Conservation (phyloP, 129 eudicot genomes). For the Helianthus tuberosus region DNA sequence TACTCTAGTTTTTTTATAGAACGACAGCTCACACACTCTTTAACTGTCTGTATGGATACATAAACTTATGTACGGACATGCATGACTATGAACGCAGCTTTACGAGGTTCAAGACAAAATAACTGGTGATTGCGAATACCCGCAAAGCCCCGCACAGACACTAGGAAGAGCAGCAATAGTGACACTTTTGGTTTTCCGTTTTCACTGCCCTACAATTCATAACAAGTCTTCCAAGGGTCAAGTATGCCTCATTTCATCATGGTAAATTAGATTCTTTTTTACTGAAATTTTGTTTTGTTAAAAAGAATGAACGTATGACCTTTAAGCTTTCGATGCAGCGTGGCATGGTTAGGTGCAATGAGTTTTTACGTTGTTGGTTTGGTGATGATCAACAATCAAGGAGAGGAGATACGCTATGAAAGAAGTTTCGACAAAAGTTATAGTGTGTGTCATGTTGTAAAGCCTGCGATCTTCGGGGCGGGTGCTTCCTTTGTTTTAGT, state of each 20-base stretch:
- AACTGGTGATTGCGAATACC: background rate
- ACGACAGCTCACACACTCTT: too few relatives aligned
- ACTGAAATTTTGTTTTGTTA: too few relatives aligned
- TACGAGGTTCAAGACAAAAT: background rate
- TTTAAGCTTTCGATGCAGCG: background rate
- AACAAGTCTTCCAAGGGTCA: background rate
- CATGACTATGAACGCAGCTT: background rate
- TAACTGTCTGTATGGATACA: background rate
- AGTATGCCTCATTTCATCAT: background rate
- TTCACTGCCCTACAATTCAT: background rate
- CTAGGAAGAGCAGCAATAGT: background rate
- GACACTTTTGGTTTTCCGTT: background rate
- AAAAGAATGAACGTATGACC: too few relatives aligned
- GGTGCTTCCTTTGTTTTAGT: constrained; percentile 21
- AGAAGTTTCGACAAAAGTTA: too few relatives aligned
- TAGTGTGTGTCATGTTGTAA: constrained; percentile 7
- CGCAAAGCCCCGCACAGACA: background rate
- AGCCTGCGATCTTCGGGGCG: constrained; percentile 9
- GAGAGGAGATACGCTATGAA: background rate
- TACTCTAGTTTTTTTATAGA: too few relatives aligned
- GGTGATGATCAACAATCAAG: constrained; percentile 20
- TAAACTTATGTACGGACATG: background rate
- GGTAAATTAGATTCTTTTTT: background rate
- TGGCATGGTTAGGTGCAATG: constrained; percentile 24
- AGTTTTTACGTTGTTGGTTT: constrained; percentile 15